Conservation (phyloP, 345 rosid species). For the Eucalyptus cloeziana region DNA sequence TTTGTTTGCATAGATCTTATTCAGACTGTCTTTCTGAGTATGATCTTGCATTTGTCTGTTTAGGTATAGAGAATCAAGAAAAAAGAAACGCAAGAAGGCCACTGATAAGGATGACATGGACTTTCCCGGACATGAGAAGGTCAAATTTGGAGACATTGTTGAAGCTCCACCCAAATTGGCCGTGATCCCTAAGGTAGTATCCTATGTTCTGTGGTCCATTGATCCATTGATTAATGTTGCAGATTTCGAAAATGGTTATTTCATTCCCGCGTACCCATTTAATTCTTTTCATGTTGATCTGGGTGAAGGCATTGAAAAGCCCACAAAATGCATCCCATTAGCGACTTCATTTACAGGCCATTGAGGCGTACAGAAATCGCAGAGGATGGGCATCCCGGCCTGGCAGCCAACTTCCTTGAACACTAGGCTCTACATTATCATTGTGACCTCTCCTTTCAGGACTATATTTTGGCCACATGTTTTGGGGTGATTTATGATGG, state of each 20-base stretch:
- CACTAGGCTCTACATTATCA: not conserved
- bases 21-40: not conserved
- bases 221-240: not conserved
- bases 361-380: conserved; percentile 63
- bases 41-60: not conserved
- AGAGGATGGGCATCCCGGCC: conserved; percentile 74
- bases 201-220: not conserved
- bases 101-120: conserved; percentile 29
- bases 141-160: conserved; percentile 77
- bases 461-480: not conserved
- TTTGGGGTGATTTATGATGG: not conserved
- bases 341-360: conserved; percentile 62
- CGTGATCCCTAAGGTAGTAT: conserved; percentile 47
- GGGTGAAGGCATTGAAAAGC: conserved; percentile 33
- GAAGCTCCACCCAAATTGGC: conserved; percentile 75
- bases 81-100: conserved; percentile 43
- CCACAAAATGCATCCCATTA: conserved; percentile 43
- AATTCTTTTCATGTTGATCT: not conserved
- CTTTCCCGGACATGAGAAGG: conserved; percentile 58
- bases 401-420: conserved; percentile 40
- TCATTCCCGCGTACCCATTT: not conserved
- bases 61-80: conserved; percentile 67
- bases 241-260: not conserved
- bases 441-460: not conserved
- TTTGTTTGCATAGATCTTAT: not conserved